Evolutionary conservation across 805 yeast genomes (phyloP).

Genomic region (Priceomyces carsonii): DNA sequence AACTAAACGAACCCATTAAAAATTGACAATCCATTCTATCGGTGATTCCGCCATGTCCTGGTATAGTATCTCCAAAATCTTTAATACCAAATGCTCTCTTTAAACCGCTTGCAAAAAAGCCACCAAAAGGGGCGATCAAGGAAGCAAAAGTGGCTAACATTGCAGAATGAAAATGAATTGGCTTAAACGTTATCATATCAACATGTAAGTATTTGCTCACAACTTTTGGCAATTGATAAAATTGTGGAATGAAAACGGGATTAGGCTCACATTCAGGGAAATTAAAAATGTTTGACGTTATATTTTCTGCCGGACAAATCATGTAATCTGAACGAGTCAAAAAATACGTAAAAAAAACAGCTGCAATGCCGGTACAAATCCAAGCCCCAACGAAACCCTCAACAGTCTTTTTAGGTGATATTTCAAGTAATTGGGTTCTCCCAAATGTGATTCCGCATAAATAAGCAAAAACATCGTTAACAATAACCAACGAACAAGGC

Average conservation of each 20-base stretch:
- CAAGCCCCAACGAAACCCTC: slow-evolving; percentile 98
- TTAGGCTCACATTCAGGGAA: slow-evolving; percentile 76
- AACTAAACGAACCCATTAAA: slow-evolving; percentile 94
- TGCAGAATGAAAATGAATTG: slow-evolving; percentile 87
- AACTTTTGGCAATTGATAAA: slow-evolving; percentile 71
- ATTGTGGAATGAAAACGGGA: slow-evolving; percentile 85
- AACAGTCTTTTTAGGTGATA: slow-evolving; percentile 95
- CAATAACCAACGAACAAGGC: slow-evolving; percentile 89
- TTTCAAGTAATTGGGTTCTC: slow-evolving; percentile 83
- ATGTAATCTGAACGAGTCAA: slow-evolving; percentile 69
- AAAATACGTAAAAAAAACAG: slow-evolving; percentile 63
- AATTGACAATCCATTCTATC: slow-evolving; percentile 98
- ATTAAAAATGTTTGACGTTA: slow-evolving; percentile 61
- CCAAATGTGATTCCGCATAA: slow-evolving; percentile 97
- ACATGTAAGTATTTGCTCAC: slow-evolving; percentile 46
- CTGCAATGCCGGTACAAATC: slow-evolving; percentile 83
- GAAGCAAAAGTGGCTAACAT: slow-evolving; percentile 93
- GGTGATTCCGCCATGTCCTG: slow-evolving; percentile 98
- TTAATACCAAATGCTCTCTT: slow-evolving; percentile 95
- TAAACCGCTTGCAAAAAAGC: slow-evolving; percentile 96
- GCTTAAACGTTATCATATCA: slow-evolving; percentile 65
- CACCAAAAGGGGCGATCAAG: slow-evolving; percentile 96
- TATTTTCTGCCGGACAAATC: slow-evolving; percentile 82
- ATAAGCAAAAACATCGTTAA: slow-evolving; percentile 95
- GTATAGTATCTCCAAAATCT: slow-evolving; percentile 97